Evolutionary conservation across 23 red algal species (phyloP).

Genomic region (Chondrus crispus): DNA sequence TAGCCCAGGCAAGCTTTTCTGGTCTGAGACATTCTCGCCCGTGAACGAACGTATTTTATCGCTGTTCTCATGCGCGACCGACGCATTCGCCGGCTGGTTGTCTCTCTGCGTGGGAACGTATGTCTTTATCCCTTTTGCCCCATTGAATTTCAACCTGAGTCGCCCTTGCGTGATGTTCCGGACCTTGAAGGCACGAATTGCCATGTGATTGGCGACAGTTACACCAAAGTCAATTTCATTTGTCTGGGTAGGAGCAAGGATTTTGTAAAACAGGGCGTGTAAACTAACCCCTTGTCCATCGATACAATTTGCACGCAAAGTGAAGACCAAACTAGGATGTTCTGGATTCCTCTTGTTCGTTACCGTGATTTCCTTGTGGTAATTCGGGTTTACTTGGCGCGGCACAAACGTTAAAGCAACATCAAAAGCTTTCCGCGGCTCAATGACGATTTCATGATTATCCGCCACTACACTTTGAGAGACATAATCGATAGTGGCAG

Average conservation of each 20-base stretch:
- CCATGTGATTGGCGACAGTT: constrained; percentile 68
- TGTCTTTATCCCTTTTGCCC: constrained; percentile 20
- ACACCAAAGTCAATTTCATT: constrained; percentile 89
- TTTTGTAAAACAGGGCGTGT: constrained; percentile 92
- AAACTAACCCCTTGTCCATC: constrained; percentile 81
- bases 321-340: constrained; percentile 47
- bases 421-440: constrained; percentile 61
- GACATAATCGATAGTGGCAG: constrained; percentile 52
- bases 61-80: neutral
- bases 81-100: neutral
- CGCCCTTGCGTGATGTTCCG: constrained; percentile 53
- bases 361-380: constrained; percentile 89
- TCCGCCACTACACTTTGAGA: constrained; percentile 77
- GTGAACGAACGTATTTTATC: too few species aligned
- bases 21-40: too few species aligned
- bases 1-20: too few species aligned
- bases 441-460: constrained; percentile 54
- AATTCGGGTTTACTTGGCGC: constrained; percentile 75
- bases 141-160: constrained; percentile 68
- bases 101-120: constrained; percentile 27
- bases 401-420: constrained; percentile 77
- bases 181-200: constrained; percentile 71
- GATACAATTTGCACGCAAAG: constrained; percentile 80
- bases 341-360: constrained; percentile 76
- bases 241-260: constrained; percentile 57